A percentile compares a stretch with the other conserved stretches of the same genome.
Evolutionary conservation across 2,329 filamentous ascomycete species (phyloP).

Genomic region (Cladobotryum protrusum): DNA sequence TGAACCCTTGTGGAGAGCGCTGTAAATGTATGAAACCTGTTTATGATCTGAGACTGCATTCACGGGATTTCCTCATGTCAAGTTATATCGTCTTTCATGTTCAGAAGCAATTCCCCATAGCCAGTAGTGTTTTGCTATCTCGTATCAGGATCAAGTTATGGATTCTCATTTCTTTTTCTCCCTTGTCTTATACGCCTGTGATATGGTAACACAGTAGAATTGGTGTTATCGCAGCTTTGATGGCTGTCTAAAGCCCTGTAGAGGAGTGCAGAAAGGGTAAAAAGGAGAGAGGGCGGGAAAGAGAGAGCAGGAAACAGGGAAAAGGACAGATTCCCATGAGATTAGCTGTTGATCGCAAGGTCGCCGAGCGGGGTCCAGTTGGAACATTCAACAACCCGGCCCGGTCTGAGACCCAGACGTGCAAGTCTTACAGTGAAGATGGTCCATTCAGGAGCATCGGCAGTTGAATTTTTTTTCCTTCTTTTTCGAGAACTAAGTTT

Average conservation of each 20-base stretch:
- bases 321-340: too few species aligned
- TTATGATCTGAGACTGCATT: neutral
- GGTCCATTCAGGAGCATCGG: too few species aligned
- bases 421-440: too few species aligned
- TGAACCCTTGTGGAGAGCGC: too few species aligned
- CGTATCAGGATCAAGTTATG: neutral
- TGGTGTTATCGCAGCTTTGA: neutral
- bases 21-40: neutral
- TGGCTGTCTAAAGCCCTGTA: neutral
- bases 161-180: neutral
- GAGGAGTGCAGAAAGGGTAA: neutral
- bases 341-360: too few species aligned
- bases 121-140: neutral
- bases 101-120: neutral
- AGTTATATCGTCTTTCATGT: neutral
- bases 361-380: too few species aligned
- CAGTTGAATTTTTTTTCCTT: too few species aligned
- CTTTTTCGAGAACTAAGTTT: neutral
- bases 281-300: too few species aligned
- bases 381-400: too few species aligned
- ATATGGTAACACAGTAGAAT: neutral
- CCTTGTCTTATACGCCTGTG: neutral
- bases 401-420: too few species aligned
- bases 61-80: neutral
- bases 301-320: too few species aligned